Percentiles rank a stretch among this genome's conserved stretches.
phyloP scores from a whole-genome alignment of 805 yeast species.

The Cyberlindnera japonica region DNA sequence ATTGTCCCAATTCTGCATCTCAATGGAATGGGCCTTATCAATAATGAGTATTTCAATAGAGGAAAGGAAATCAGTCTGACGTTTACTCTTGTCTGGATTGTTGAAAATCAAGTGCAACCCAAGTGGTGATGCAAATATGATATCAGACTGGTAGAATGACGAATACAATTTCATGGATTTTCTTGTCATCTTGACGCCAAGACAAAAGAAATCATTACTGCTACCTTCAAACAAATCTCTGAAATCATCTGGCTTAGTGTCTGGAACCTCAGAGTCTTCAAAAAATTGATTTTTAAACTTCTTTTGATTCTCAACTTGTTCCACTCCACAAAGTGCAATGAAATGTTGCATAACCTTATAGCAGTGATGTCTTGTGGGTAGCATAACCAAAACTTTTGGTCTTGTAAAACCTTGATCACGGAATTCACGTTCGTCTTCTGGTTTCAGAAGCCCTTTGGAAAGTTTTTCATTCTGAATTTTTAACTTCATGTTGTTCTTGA shows the following conservation, averaged over 20 bases:
- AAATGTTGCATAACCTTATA: constrained; percentile 62
- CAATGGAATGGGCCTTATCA: constrained; percentile 82
- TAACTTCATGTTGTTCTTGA: constrained; percentile 68
- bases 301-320: constrained; percentile 75
- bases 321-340: constrained; percentile 59
- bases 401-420: constrained; percentile 96
- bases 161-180: constrained; percentile 82
- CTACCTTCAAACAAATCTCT: constrained; percentile 79
- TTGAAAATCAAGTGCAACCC: constrained; percentile 81
- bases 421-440: constrained; percentile 52
- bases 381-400: constrained; percentile 77
- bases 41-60: constrained; percentile 80
- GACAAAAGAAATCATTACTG: constrained; percentile 83
- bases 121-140: constrained; percentile 87
- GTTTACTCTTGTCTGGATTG: constrained; percentile 49
- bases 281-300: constrained; percentile 71
- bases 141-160: constrained; percentile 78
- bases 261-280: constrained; percentile 42
- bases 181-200: constrained; percentile 89
- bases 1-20: constrained; percentile 93
- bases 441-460: constrained; percentile 32
- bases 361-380: constrained; percentile 82
- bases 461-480: constrained; percentile 39
- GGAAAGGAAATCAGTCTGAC: constrained; percentile 77
- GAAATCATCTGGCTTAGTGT: constrained; percentile 78